Evolutionary conservation across 1,284 basidiomycete species (phyloP).

Genomic region (Rhodotorula sp.): DNA sequence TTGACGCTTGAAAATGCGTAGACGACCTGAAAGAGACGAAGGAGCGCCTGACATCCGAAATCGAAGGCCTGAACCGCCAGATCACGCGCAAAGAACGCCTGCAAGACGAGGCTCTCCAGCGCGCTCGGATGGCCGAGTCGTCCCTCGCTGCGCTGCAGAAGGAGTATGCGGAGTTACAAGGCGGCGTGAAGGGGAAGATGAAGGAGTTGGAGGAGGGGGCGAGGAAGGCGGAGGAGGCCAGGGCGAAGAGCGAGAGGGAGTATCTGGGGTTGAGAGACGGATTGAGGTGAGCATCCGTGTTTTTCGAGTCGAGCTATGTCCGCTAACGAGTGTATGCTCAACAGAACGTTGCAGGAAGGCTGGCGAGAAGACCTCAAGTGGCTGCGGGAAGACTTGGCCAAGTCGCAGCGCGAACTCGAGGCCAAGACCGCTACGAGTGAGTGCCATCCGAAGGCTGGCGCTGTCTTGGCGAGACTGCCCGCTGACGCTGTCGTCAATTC

Average conservation of each 20-base stretch:
- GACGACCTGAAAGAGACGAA: conserved; percentile 82
- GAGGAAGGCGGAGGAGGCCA: conserved; percentile 37
- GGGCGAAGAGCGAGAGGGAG: conserved; percentile 34
- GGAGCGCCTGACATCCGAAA: conserved; percentile 73
- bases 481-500: not conserved
- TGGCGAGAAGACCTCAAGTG: conserved; percentile 34
- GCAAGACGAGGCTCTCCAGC: conserved; percentile 60
- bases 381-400: conserved; percentile 23
- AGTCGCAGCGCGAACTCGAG: conserved; percentile 20
- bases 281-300: conserved; percentile 22
- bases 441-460: not conserved
- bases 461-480: too few relatives aligned
- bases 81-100: conserved; percentile 79
- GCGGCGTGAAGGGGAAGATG: conserved; percentile 26
- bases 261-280: conserved; percentile 34
- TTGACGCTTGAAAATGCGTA: conserved; percentile 36
- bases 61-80: conserved; percentile 78
- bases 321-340: not conserved
- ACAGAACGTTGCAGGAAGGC: conserved; percentile 25
- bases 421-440: conserved; percentile 4
- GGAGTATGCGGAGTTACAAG: conserved; percentile 29
- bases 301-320: not conserved
- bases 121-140: conserved; percentile 46
- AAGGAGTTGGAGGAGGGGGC: conserved; percentile 45
- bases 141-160: conserved; percentile 32